phyloP scores from a whole-genome alignment of 345 rosid genomes.

The Eucalyptus sideroxylon region DNA sequence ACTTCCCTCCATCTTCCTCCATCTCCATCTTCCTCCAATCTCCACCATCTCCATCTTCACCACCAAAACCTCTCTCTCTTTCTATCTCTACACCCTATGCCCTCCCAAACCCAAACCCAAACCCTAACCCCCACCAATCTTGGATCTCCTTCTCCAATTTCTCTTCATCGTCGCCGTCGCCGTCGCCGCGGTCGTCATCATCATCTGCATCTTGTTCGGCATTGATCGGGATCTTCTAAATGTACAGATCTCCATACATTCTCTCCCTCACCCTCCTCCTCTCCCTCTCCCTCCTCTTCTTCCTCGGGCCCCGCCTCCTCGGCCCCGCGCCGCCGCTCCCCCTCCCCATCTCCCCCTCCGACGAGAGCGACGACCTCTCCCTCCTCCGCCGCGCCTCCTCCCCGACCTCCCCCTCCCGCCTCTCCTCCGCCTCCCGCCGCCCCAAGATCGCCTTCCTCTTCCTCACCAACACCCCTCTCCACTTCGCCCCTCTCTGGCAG shows the following conservation, averaged over 20 bases:
- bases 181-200: neutral
- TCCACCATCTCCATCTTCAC: neutral
- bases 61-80: neutral
- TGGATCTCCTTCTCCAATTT: neutral
- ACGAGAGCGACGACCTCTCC: conserved; percentile 63
- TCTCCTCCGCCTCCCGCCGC: conserved; percentile 36
- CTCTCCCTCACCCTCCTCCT: conserved; percentile 37
- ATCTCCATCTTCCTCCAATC: neutral
- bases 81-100: neutral
- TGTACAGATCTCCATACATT: neutral
- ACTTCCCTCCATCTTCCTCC: neutral
- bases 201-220: neutral
- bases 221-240: neutral
- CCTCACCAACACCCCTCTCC: conserved; percentile 85
- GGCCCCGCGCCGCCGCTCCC: conserved; percentile 31
- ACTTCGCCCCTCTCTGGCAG: conserved; percentile 77
- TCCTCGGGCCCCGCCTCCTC: conserved; percentile 35
- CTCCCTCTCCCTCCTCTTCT: conserved; percentile 31
- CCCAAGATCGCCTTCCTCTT: conserved; percentile 86
- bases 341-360: conserved; percentile 58
- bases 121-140: neutral
- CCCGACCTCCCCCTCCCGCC: conserved; percentile 36
- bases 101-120: neutral
- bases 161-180: neutral
- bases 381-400: conserved; percentile 58